Evolutionary conservation across 2,329 filamentous ascomycete genomes (phyloP).

Genomic region (Aspergillus vadensis): DNA sequence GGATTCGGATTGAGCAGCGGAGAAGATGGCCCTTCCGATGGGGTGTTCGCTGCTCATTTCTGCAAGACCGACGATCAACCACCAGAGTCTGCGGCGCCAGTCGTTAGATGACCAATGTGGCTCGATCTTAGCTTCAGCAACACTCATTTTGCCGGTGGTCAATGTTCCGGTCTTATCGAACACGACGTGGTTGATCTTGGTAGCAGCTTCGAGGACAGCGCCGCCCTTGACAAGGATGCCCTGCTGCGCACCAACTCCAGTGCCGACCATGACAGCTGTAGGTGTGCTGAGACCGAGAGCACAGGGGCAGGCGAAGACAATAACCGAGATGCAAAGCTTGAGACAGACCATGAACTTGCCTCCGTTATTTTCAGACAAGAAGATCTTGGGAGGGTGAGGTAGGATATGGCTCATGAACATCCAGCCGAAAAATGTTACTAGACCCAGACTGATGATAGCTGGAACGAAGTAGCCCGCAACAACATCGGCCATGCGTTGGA

Average conservation of each 20-base stretch:
- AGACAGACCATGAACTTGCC: conserved; percentile 95
- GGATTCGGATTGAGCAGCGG: conserved; percentile 73
- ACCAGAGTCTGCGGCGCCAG: conserved; percentile 77
- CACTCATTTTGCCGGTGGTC: conserved; percentile 93
- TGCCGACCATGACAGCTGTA: conserved; percentile 98
- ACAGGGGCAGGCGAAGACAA: conserved; percentile 96
- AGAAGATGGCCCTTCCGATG: conserved; percentile 83
- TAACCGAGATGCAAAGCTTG: conserved; percentile 96
- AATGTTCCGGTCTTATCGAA: conserved; percentile 96
- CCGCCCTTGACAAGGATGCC: conserved; percentile 98
- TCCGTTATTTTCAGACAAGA: conserved; percentile 75
- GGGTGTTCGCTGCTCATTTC: conserved; percentile 97
- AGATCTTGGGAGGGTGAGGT: conserved; percentile 82
- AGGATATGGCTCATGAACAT: conserved; percentile 92
- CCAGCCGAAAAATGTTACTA: conserved; percentile 86
- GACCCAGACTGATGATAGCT: conserved; percentile 78
- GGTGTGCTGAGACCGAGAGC: conserved; percentile 94
- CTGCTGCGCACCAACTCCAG: conserved; percentile 91
- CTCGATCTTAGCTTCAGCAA: conserved; percentile 70
- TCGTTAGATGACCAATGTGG: conserved; percentile 69
- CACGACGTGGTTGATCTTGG: conserved; percentile 84
- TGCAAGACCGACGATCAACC: conserved; percentile 91
- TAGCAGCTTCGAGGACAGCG: conserved; percentile 85
- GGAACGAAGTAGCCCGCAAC: conserved; percentile 95
- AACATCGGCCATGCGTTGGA: conserved; percentile 87